These are phyloP conservation scores for Tetrapisispora taiwanensis DNA, from an alignment of 805 yeast species.

Conservation along the genomic window DNA sequence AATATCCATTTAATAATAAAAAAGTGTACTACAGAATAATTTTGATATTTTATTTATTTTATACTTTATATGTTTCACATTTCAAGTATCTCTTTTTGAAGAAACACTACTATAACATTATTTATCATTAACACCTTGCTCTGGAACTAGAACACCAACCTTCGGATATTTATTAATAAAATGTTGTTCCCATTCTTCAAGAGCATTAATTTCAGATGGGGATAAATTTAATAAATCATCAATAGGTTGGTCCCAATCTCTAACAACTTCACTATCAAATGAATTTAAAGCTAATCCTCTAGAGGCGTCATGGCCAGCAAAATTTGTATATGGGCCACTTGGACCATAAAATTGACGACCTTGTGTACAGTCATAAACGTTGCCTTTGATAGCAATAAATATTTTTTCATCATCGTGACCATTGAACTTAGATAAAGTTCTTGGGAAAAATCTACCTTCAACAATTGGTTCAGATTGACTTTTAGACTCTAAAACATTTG, in stretches of 20 bases:
- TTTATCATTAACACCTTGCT: constrained; percentile 22
- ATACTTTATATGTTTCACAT: no score
- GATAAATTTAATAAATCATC: constrained; percentile 59
- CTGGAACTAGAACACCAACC: constrained; percentile 60
- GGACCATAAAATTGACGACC: constrained; percentile 91
- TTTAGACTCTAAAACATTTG: constrained; percentile 5
- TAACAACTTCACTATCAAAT: constrained; percentile 59
- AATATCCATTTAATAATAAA: no score
- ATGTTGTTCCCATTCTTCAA: constrained; percentile 78
- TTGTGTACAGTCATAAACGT: constrained; percentile 70
- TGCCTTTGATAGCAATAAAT: constrained; percentile 78
- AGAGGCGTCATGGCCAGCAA: constrained; percentile 94
- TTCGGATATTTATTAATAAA: constrained; percentile 73
- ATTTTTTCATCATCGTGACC: constrained; percentile 74
- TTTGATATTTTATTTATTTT: no score
- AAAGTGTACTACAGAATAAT: no score
- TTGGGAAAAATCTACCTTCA: constrained; percentile 57
- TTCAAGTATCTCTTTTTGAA: no score
- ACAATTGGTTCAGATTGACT: constrained; percentile 30
- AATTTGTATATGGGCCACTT: constrained; percentile 86
- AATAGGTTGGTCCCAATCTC: constrained; percentile 64
- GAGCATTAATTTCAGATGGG: constrained; percentile 49
- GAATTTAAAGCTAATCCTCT: constrained; percentile 85
- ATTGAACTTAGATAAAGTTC: constrained; percentile 60
- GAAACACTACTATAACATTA: neutral